Conservation (phyloP, 345 rosid genomes). For the Garcia nutans region DNA sequence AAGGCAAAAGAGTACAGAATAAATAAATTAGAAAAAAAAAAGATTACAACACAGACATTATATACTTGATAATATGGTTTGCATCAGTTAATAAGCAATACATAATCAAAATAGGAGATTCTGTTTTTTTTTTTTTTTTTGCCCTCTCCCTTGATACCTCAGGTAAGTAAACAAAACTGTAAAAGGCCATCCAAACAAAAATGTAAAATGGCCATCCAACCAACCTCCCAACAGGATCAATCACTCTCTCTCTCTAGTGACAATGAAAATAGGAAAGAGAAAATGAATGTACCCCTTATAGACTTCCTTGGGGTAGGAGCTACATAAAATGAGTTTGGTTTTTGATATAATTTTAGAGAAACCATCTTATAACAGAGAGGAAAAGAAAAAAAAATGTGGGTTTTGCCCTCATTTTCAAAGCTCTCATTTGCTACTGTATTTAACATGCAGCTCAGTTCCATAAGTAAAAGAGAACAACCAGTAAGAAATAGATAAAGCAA, state of each 20-base stretch:
- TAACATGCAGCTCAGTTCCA: too few species aligned
- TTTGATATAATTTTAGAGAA: neutral
- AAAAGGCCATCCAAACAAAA: too few species aligned
- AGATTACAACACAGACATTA: too few species aligned
- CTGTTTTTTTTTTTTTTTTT: neutral
- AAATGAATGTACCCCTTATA: constrained; percentile 39
- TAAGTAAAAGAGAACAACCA: too few species aligned
- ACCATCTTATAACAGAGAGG: too few species aligned
- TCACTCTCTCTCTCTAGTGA: constrained; percentile 22
- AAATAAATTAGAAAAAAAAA: too few species aligned
- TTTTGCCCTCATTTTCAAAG: too few species aligned
- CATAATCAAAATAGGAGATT: neutral
- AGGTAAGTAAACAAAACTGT: neutral
- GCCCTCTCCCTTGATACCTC: neutral
- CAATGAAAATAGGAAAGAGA: constrained; percentile 20
- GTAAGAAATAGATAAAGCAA: too few species aligned
- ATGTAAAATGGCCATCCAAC: too few species aligned
- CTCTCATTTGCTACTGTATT: too few species aligned
- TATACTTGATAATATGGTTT: neutral
- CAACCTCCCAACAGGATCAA: neutral
- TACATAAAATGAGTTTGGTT: constrained; percentile 9
- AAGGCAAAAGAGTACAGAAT: too few species aligned
- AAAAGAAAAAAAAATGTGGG: neutral
- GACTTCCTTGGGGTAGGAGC: constrained; percentile 51
- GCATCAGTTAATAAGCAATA: neutral